Percentiles rank a stretch among this genome's conserved stretches.
Evolutionary conservation across 257 asterid species (phyloP).

Genomic region (Penstemon davidsonii): DNA sequence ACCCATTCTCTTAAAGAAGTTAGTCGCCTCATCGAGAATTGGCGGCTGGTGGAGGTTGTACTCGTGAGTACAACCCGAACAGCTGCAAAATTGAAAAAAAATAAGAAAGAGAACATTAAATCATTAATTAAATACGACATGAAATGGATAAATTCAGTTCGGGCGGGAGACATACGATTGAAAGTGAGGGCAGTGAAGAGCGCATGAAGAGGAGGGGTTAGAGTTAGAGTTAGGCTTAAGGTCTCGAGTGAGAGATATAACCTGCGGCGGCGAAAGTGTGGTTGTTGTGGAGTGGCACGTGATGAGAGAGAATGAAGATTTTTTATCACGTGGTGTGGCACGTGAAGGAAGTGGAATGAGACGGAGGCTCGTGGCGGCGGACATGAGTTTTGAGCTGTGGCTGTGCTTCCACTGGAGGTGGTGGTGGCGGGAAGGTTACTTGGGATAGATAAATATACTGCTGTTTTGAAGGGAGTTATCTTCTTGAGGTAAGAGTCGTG

Average conservation of each 20-base stretch:
- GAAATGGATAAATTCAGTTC: neutral
- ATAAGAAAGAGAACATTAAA: neutral
- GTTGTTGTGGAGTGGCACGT: slow-evolving; percentile 27
- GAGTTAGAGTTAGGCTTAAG: slow-evolving; percentile 29
- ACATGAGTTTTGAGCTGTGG: slow-evolving; percentile 32
- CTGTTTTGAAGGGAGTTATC: slow-evolving; percentile 15
- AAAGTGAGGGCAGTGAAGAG: slow-evolving; percentile 78
- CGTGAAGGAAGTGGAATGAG: slow-evolving; percentile 39
- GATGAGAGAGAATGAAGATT: slow-evolving; percentile 21
- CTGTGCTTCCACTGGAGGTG: slow-evolving; percentile 8
- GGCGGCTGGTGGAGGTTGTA: slow-evolving; percentile 73
- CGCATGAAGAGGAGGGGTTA: slow-evolving; percentile 48
- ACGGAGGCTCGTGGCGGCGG: slow-evolving; percentile 37
- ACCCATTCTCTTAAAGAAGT: slow-evolving; percentile 60
- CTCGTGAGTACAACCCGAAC: slow-evolving; percentile 94
- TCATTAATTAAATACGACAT: neutral
- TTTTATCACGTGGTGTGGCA: slow-evolving; percentile 16
- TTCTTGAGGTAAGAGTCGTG: neutral
- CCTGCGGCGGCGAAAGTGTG: slow-evolving; percentile 25
- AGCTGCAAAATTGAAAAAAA: slow-evolving; percentile 47
- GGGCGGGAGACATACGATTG: slow-evolving; percentile 45
- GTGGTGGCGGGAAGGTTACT: slow-evolving; percentile 39
- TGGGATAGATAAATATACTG: slow-evolving; percentile 11
- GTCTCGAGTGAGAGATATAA: slow-evolving; percentile 25
- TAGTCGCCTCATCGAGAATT: slow-evolving; percentile 57